Percentiles rank a stretch among this genome's conserved stretches.
Evolutionary conservation across 306 rosid genomes (phyloP).

Genomic region (Arachis stenosperma): DNA sequence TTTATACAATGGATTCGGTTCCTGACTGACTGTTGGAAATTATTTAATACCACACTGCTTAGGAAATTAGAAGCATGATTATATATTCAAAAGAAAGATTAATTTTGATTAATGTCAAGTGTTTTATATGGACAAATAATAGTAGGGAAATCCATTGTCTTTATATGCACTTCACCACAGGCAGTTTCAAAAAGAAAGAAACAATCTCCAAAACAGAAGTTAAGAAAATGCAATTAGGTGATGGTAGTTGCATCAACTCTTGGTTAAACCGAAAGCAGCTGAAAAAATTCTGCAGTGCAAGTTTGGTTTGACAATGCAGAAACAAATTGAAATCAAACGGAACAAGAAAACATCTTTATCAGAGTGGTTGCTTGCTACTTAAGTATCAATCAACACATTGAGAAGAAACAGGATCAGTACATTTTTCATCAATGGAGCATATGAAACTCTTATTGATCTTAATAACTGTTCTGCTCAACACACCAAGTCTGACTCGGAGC

Average conservation of each 20-base stretch:
- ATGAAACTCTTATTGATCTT: conserved; percentile 33
- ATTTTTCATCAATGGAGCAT: conserved; percentile 44
- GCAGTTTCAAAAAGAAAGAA: conserved; percentile 26
- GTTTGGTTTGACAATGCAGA: conserved; percentile 60
- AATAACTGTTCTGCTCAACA: conserved; percentile 38
- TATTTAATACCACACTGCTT: no score
- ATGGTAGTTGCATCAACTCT: conserved; percentile 74
- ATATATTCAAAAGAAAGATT: no score
- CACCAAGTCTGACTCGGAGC: conserved; percentile 32
- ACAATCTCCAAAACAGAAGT: not conserved
- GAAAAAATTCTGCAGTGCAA: conserved; percentile 32
- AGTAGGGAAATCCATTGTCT: not conserved
- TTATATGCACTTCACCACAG: conserved; percentile 2
- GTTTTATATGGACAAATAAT: no score
- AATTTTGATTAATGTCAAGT: no score
- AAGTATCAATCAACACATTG: not conserved
- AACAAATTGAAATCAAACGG: conserved; percentile 29
- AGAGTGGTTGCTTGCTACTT: not conserved
- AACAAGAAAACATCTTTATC: conserved; percentile 35
- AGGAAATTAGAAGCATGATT: no score
- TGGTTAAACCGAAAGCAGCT: conserved; percentile 40
- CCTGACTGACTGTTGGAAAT: not conserved
- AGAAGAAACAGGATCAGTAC: not conserved
- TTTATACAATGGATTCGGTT: conserved; percentile 23
- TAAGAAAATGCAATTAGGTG: conserved; percentile 42